Evolutionary conservation across 1,284 basidiomycete species (phyloP).

Genomic region (Trichosporon coremiiforme): DNA sequence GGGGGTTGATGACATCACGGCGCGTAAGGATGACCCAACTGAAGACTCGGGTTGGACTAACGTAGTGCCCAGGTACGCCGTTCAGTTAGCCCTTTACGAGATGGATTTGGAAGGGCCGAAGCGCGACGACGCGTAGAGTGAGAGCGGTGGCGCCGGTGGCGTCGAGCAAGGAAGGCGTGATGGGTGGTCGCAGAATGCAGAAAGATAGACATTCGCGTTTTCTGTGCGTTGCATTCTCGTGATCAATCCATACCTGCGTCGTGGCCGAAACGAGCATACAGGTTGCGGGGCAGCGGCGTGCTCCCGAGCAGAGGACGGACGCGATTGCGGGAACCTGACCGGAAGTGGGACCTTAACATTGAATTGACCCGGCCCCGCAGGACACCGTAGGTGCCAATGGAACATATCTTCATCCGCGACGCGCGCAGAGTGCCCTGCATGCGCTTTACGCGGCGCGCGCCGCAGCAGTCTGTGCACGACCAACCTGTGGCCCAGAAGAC

Average conservation of each 20-base stretch:
- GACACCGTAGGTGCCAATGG: background rate
- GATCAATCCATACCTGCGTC: background rate
- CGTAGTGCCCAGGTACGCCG: background rate
- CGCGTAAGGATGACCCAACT: background rate
- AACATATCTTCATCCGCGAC: background rate
- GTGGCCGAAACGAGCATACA: background rate
- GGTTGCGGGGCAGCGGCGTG: background rate
- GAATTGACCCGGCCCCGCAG: constrained; percentile 1
- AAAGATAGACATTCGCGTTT: background rate
- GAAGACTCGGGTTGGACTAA: background rate
- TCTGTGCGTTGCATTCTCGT: background rate
- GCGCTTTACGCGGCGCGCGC: background rate
- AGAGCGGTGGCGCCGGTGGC: background rate
- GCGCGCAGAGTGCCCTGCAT: background rate
- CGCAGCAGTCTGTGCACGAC: background rate
- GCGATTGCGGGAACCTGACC: constrained; percentile 4
- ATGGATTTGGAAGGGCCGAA: constrained; percentile 1
- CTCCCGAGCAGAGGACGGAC: background rate
- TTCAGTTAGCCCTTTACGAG: background rate
- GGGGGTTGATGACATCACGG: background rate
- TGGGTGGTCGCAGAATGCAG: background rate
- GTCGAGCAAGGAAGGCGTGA: background rate
- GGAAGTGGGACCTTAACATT: constrained; percentile 2
- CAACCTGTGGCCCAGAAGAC: background rate
- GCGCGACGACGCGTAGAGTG: constrained; percentile 7